Base-by-base conservation (phyloP, 192 early-diverging fungal genomes). In the Kappamyces sp. region DNA sequence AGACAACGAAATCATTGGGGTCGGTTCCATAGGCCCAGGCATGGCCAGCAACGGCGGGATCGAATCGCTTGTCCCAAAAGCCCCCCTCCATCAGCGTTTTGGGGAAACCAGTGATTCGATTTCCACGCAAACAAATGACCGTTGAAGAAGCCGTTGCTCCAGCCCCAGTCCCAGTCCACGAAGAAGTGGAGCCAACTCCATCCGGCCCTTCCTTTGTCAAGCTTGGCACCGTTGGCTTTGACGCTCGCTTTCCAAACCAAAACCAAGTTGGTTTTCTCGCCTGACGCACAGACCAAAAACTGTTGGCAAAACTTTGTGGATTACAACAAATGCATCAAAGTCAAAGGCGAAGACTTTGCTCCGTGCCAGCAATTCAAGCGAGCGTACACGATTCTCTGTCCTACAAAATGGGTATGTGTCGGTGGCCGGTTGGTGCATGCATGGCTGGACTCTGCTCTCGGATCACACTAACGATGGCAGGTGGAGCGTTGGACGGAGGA, bases 231-330 rank as follows among this genome's bases (percentile, higher is more conserved):
- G 69, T 62, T 33, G 70, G 73, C 37, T 81, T 81, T 70, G 79
- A 81, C 54, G 75, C 79, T 54, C 80, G 84, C 65, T 98, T 98
- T 86, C 95, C 95, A 63, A 98, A 98, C 88, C 86, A 85, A 69
- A 96, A 98, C 81, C 93, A 99, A 86, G 79, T 78, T 49, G 14
- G 50, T 49, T 41, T 57, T 12, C 33, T n/a, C 45, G 3, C n/a
- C n/a, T n/a, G n/a, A n/a, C n/a, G 30, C 11, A 32, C 53, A 81
- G 79, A 94, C 91, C 66, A 94, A 91, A 84, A 87, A 90, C 86
- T 99, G 96, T 86, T 95, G 93, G 91, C 96, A 99, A 84, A 92
- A 94, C 85, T 99, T 95, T 76, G 84, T 86, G 55, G 96, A 99
- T 76, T 95, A 81, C 72, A 75, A 66, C 72, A 78, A 77, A 75